phyloP scores from a whole-genome alignment of 371 early-diverging fungal species.

The Lichtheimia ramosa region DNA sequence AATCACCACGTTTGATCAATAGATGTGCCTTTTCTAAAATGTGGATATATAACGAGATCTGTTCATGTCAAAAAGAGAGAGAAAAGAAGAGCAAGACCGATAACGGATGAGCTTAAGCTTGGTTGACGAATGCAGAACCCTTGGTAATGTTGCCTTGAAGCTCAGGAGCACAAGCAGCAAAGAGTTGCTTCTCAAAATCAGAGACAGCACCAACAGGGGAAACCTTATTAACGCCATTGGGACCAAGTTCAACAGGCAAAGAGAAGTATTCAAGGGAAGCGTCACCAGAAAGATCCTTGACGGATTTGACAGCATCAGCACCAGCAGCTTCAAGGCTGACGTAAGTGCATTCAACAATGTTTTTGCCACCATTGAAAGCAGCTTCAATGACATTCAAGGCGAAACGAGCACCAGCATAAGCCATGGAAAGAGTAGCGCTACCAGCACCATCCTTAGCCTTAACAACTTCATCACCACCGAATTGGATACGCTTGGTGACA shows the following conservation, averaged over 20 bases:
- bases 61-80: too few relatives aligned
- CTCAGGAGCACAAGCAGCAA: slow-evolving; percentile 71
- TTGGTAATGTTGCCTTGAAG: slow-evolving; percentile 80
- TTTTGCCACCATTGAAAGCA: slow-evolving; percentile 57
- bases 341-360: slow-evolving; percentile 77
- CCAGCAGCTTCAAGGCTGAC: slow-evolving; percentile 75
- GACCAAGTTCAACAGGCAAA: slow-evolving; percentile 81
- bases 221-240: slow-evolving; percentile 73
- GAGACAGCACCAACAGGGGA: slow-evolving; percentile 66
- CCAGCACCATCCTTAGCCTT: slow-evolving; percentile 88
- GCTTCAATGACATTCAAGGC: slow-evolving; percentile 76
- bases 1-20: too few relatives aligned
- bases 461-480: slow-evolving; percentile 94
- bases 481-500: slow-evolving; percentile 88
- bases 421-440: slow-evolving; percentile 90
- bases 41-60: too few relatives aligned
- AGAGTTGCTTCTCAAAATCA: slow-evolving; percentile 71
- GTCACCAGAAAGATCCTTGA: slow-evolving; percentile 51
- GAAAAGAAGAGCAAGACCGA: too few relatives aligned
- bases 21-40: too few relatives aligned
- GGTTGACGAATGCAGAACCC: slow-evolving; percentile 50
- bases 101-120: too few relatives aligned
- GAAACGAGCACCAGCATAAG: slow-evolving; percentile 91
- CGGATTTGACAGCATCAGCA: slow-evolving; percentile 46
- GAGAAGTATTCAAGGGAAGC: slow-evolving; percentile 78